Base-by-base conservation (phyloP, 768 basidiomycete species). In the Boletus huronensis region DNA sequence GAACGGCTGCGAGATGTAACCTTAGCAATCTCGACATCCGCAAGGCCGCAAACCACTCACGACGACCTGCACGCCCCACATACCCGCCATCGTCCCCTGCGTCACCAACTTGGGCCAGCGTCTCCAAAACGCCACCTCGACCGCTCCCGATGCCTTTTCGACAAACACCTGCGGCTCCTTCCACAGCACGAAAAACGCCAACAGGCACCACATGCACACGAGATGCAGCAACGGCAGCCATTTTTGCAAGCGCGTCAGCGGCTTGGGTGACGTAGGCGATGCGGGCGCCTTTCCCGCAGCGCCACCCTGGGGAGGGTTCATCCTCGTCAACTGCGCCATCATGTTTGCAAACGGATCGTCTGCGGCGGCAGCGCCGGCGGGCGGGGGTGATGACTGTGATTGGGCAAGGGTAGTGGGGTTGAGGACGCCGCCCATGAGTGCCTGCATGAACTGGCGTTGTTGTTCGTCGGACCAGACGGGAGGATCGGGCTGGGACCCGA, bases 401-500 rank as follows among this genome's bases (percentile, higher is more conserved):
- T 47, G 66, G 8, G 46, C 21, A 14, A 58, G 47, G n/a, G 71
- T n/a, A 1, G 67, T 53, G 9, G 75, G 61, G 56, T 75, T 68
- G 47, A 73, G 61, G 0, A 69, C 67, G 1, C 61, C 58, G 19
- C 64, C 66, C 73, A 88, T 77, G 29, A 91, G 74, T 2, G 87
- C 85, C 54, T 81, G 80, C 71, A 90, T 74, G 58, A 90, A 78
- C 58, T 85, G 83, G 51, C 75, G 75, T 62, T 88, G 87, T 55
- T 88, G 84, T 54, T 89, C 84, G 41, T 80, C 73, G 9, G 82
- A 79, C 87, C 85, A 88, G 13, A 77, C 78, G 4, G 82, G 78
- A 0, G 83, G 79, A 62, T 84, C 83, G 5, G 78, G 72, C 54
- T 63, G 54, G n/a, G 59, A 54, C 3, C 21, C 16, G 21, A 32